A percentile compares a stretch with the other conserved stretches of the same genome.
Evolutionary conservation across 1,139 yeast species (phyloP).

Genomic region (Pneumocystis wakefieldiae): DNA sequence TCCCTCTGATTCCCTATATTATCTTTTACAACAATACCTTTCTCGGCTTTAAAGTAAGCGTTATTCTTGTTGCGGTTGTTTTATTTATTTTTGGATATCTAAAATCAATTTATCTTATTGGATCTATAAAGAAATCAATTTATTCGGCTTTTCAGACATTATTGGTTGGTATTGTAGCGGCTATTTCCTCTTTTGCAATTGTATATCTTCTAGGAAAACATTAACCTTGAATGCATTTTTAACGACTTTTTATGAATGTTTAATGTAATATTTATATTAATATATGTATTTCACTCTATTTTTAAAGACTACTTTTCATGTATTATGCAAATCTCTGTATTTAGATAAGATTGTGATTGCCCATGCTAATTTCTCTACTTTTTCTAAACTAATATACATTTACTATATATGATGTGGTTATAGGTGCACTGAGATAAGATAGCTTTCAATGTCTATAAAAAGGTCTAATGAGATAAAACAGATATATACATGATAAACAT

Average conservation of each 20-base stretch:
- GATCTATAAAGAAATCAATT: slow-evolving; percentile 2
- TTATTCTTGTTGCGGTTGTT: slow-evolving; percentile 69
- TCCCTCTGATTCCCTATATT: slow-evolving; percentile 67
- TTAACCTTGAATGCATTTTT: neutral
- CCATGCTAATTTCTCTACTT: too few species aligned
- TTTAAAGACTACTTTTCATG: too few species aligned
- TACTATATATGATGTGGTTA: too few species aligned
- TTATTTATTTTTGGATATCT: slow-evolving; percentile 74
- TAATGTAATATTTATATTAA: neutral
- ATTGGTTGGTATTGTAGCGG: slow-evolving; percentile 84
- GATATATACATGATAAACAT: too few species aligned
- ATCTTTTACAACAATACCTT: slow-evolving; percentile 52
- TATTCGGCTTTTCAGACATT: slow-evolving; percentile 81
- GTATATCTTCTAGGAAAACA: slow-evolving; percentile 33
- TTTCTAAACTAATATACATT: too few species aligned
- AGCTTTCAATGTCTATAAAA: too few species aligned
- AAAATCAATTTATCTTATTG: slow-evolving; percentile 55
- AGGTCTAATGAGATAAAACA: too few species aligned
- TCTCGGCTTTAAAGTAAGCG: slow-evolving; percentile 61
- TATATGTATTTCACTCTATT: too few species aligned
- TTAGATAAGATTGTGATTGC: too few species aligned
- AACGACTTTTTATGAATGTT: neutral
- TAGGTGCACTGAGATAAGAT: too few species aligned
- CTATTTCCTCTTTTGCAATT: slow-evolving; percentile 91
- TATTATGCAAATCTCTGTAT: too few species aligned